phyloP scores from a whole-genome alignment of 495 filamentous ascomycete genomes.

The Wilcoxina mikolae region DNA sequence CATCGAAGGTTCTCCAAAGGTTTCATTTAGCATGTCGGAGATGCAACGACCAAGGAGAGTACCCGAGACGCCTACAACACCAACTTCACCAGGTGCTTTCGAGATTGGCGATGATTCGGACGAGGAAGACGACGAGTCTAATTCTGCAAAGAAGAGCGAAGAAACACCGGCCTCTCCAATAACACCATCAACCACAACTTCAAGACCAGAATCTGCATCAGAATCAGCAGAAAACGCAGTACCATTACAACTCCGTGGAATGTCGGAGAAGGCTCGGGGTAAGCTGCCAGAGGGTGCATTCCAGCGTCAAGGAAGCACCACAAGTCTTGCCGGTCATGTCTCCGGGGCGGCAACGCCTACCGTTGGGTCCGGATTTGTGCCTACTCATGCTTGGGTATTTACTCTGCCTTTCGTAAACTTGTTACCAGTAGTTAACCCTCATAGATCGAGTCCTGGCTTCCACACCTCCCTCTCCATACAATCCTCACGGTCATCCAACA shows the following conservation, averaged over 20 bases:
- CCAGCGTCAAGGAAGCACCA: slow-evolving; percentile 82
- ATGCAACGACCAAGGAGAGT: not conserved
- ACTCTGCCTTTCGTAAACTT: not conserved
- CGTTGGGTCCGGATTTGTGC: slow-evolving; percentile 43
- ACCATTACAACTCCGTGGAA: slow-evolving; percentile 78
- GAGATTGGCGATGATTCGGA: slow-evolving; percentile 82
- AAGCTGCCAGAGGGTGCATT: slow-evolving; percentile 95
- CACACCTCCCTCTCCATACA: slow-evolving; percentile 80
- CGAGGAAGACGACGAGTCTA: slow-evolving; percentile 40
- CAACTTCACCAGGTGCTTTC: slow-evolving; percentile 47
- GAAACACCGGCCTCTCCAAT: not conserved
- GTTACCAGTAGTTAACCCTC: not conserved
- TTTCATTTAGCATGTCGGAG: slow-evolving; percentile 6
- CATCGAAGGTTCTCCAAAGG: slow-evolving; percentile 20
- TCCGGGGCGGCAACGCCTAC: not conserved
- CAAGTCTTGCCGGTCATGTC: slow-evolving; percentile 56
- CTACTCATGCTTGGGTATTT: slow-evolving; percentile 58
- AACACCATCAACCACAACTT: not conserved
- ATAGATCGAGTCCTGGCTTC: slow-evolving; percentile 89
- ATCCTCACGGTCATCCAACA: slow-evolving; percentile 66
- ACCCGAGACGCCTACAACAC: slow-evolving; percentile 11
- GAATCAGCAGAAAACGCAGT: slow-evolving; percentile 65
- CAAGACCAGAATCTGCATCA: slow-evolving; percentile 41
- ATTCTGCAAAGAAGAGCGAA: not conserved
- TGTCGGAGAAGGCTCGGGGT: slow-evolving; percentile 94